Conservation (phyloP, 306 rosid species). For the Abrus precatorius region DNA sequence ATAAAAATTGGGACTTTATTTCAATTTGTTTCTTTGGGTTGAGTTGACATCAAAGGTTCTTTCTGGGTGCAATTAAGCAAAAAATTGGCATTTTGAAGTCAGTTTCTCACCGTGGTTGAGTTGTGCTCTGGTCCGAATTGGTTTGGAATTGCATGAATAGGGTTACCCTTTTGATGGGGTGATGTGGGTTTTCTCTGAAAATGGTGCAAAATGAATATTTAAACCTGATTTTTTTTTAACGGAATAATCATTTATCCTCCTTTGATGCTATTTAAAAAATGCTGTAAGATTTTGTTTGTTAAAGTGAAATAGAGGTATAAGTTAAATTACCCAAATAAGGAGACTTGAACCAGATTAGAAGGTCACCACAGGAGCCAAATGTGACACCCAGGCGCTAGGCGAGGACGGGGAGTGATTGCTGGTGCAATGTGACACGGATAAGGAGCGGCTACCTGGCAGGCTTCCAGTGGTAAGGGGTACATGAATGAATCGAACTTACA, state of each 20-base stretch:
- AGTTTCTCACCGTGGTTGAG: conserved; percentile 11
- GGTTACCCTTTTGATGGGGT: conserved; percentile 19
- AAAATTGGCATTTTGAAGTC: conserved; percentile 36
- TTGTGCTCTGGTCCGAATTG: conserved; percentile 24
- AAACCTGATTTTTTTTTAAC: neutral
- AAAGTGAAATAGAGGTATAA: neutral
- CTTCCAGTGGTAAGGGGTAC: too few species aligned
- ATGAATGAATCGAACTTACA: too few species aligned
- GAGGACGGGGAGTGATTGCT: too few species aligned
- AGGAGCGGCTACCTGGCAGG: too few species aligned
- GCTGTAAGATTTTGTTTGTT: too few species aligned
- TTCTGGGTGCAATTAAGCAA: conserved; percentile 25
- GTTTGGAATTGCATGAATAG: conserved; percentile 23
- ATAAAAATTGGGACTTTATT: conserved; percentile 16
- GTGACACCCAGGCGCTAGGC: too few species aligned
- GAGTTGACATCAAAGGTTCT: conserved; percentile 19
- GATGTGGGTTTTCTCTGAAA: conserved; percentile 25
- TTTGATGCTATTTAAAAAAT: too few species aligned
- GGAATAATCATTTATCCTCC: neutral
- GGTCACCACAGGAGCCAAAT: conserved; percentile 28
- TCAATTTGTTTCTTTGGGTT: conserved; percentile 23
- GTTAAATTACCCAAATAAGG: neutral
- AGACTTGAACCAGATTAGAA: conserved; percentile 3
- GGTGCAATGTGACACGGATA: too few species aligned
- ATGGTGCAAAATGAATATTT: conserved; percentile 32